Evolutionary conservation across 164 flowering plant species (phyloP).

Genomic region (Liquidambar formosana): DNA sequence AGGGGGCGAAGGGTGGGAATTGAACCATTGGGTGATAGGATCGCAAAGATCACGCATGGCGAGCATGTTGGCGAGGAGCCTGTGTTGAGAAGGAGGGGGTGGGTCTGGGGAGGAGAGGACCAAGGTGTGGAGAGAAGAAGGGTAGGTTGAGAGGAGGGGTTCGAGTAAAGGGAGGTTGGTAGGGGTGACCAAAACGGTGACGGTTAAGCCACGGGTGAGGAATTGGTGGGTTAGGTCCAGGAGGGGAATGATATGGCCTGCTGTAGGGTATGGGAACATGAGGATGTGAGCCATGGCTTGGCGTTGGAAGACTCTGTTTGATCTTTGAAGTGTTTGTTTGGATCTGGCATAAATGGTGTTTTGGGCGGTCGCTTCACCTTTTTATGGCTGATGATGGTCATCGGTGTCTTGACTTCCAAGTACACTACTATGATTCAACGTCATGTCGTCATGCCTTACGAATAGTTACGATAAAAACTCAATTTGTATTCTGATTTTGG

Average conservation of each 20-base stretch:
- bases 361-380: no score
- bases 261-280: slow-evolving; percentile 14
- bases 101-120: slow-evolving; percentile 23
- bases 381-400: no score
- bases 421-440: no score
- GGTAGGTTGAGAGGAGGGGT: slow-evolving; percentile 22
- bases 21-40: slow-evolving; percentile 25
- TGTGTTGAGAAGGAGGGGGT: background rate
- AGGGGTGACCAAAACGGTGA: slow-evolving; percentile 37
- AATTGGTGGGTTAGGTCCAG: slow-evolving; percentile 30
- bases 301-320: no score
- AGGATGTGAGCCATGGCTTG: slow-evolving; percentile 11
- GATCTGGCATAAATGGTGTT: no score
- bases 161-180: slow-evolving; percentile 27
- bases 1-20: slow-evolving; percentile 31
- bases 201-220: slow-evolving; percentile 16
- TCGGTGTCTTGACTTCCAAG: no score
- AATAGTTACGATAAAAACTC: no score
- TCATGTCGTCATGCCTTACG: no score
- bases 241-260: slow-evolving; percentile 27
- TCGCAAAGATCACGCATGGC: slow-evolving; percentile 11
- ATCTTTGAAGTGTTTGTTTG: no score
- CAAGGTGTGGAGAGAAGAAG: slow-evolving; percentile 27
- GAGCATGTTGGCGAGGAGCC: slow-evolving; percentile 3
- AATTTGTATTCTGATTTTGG: no score